phyloP scores from a whole-genome alignment of 2,329 filamentous ascomycete genomes.

The Dactylellina leptospora region DNA sequence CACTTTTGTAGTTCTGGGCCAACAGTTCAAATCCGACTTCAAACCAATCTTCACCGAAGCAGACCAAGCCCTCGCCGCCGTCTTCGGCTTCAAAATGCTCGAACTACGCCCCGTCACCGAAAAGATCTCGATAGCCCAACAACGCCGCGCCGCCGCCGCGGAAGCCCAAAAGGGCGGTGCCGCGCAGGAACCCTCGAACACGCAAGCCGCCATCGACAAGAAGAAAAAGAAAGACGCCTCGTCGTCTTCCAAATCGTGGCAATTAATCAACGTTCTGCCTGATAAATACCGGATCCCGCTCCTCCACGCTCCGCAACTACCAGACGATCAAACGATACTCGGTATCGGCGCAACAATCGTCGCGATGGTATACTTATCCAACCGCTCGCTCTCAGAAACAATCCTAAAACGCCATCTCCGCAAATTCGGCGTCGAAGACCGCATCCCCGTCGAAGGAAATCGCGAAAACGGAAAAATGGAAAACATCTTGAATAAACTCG shows the following conservation, averaged over 20 bases:
- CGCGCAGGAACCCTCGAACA: not conserved
- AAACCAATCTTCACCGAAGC: conserved; percentile 78
- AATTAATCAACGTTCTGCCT: conserved; percentile 78
- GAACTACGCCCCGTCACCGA: conserved; percentile 75
- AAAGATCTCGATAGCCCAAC: conserved; percentile 73
- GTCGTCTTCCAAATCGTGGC: conserved; percentile 74
- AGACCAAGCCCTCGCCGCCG: conserved; percentile 73
- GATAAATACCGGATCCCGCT: conserved; percentile 70
- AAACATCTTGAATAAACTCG: conserved; percentile 75
- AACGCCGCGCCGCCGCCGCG: conserved; percentile 54
- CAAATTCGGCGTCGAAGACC: conserved; percentile 59
- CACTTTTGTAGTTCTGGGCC: conserved; percentile 70
- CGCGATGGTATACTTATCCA: conserved; percentile 76
- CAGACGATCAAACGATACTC: conserved; percentile 80
- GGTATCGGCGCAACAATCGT: conserved; percentile 84
- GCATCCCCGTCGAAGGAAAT: conserved; percentile 78
- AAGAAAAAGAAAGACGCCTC: conserved; percentile 62
- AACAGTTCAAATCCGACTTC: conserved; percentile 72
- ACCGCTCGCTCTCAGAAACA: conserved; percentile 76
- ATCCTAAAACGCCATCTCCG: conserved; percentile 78
- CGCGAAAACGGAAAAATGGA: conserved; percentile 81
- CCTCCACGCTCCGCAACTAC: conserved; percentile 73
- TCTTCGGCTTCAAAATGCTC: conserved; percentile 92
- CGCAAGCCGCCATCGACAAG: conserved; percentile 64
- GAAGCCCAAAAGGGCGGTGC: conserved; percentile 55